Evolutionary conservation across 441 rosid genomes (phyloP).

Genomic region (Breynia disticha): DNA sequence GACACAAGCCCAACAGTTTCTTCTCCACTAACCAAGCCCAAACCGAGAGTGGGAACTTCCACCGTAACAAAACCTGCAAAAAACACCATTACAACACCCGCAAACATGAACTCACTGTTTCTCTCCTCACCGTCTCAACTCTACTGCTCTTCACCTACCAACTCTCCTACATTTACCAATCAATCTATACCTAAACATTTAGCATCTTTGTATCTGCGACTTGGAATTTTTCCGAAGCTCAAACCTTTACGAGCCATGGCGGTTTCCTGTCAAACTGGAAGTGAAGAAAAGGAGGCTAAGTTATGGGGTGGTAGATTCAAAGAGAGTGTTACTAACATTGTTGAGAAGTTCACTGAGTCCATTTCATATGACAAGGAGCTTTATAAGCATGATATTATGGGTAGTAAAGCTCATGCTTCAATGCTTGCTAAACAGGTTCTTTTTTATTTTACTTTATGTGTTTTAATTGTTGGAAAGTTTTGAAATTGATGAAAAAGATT

Average conservation of each 20-base stretch:
- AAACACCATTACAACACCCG: no score
- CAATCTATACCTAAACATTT: no score
- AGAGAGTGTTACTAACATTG: conserved; percentile 68
- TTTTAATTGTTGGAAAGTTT: conserved; percentile 10
- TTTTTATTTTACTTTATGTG: neutral
- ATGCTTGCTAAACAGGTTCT: conserved; percentile 82
- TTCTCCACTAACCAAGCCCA: no score
- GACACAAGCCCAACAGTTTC: no score
- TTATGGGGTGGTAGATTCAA: conserved; percentile 96
- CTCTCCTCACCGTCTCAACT: no score
- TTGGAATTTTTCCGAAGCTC: no score
- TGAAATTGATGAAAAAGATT: neutral
- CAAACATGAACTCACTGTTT: no score
- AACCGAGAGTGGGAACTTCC: no score
- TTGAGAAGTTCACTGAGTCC: conserved; percentile 93
- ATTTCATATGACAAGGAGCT: conserved; percentile 77
- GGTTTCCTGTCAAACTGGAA: conserved; percentile 16
- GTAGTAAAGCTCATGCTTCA: conserved; percentile 92
- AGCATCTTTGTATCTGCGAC: no score
- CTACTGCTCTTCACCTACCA: no score
- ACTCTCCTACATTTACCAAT: no score
- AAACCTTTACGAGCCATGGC: conserved; percentile 26
- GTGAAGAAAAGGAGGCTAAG: conserved; percentile 54
- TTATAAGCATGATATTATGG: conserved; percentile 82
- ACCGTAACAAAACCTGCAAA: no score